Base-by-base conservation (phyloP, 2,329 filamentous ascomycete genomes). In the Arthrobotrys conoides region DNA sequence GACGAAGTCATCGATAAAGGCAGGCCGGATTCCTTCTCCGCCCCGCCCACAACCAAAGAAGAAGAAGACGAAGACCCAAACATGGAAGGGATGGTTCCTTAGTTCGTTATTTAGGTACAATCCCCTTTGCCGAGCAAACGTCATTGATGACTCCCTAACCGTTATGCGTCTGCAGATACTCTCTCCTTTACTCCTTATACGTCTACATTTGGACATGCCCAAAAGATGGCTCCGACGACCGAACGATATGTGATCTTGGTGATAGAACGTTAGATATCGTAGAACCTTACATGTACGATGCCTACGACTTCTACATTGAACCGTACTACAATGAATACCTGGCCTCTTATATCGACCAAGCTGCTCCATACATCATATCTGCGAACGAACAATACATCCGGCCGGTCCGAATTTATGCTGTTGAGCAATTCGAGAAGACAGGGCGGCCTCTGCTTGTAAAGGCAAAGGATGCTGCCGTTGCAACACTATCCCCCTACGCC, bases 171-270 rank as follows among this genome's bases (percentile, higher is more conserved):
- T 9, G n/a, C 55, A 79, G 75, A 70, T 72, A 61, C 9, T 72
- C 30, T 38, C 10, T 79, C 44, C 41, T 72, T 38, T 79, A 79
- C 55, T 68, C 75, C 10, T 46, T 79, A 38, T 79, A 79, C 69
- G 57, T 65, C 48, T 79, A 79, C 48, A 73, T 79, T 14, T 79
- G 75, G 68, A 79, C 75, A 9, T 79, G 82, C 48, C 81, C 82
- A 12, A 79, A 80, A 55, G 69, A 80, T 49, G 48, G 81, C 80
- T 48, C 80, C 36, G 80, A 80, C 33, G 92, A 93, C 0, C 92
- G 94, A 0, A 88, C 86, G 80, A 89, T 98, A 79, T 99, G 96
- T 88, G 91, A 91, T 83, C 91, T 92, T 9, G 97, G 97, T 88
- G 88, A 91, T 86, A 85, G 90, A 85, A 82, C 90, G 86, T 86